phyloP scores from a whole-genome alignment of 257 asterid species.

The Scutellaria galericulata region DNA sequence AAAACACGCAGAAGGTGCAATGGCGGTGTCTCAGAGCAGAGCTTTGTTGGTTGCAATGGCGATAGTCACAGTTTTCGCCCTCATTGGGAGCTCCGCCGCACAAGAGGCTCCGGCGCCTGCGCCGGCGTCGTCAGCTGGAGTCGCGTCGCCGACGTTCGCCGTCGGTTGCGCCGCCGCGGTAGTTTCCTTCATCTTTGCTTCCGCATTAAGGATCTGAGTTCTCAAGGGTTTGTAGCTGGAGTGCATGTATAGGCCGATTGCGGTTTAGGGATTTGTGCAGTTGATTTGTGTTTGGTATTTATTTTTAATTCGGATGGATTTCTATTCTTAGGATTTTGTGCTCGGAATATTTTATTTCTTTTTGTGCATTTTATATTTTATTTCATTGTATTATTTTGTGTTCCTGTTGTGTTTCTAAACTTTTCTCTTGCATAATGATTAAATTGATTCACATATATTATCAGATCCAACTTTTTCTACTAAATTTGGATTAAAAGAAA shows the following conservation, averaged over 20 bases:
- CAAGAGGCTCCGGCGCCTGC: slow-evolving; percentile 50
- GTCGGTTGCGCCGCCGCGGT: slow-evolving; percentile 45
- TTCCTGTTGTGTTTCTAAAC: no score
- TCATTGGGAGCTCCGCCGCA: slow-evolving; percentile 49
- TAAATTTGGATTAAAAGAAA: no score
- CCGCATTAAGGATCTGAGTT: slow-evolving; percentile 52
- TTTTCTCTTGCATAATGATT: not conserved
- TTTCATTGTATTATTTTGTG: not conserved
- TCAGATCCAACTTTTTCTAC: not conserved
- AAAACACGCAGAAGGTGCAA: slow-evolving; percentile 23
- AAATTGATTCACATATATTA: no score
- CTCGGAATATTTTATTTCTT: not conserved
- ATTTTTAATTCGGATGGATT: not conserved
- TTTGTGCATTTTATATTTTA: slow-evolving; percentile 19
- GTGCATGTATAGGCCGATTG: slow-evolving; percentile 31
- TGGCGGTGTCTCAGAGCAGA: slow-evolving; percentile 45
- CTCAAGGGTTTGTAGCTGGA: not conserved
- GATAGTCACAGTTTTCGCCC: slow-evolving; percentile 36
- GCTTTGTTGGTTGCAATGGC: slow-evolving; percentile 40
- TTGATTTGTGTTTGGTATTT: slow-evolving; percentile 28
- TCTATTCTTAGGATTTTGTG: not conserved
- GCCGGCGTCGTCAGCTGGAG: slow-evolving; percentile 51
- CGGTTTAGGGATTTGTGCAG: slow-evolving; percentile 29
- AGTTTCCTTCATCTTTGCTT: slow-evolving; percentile 46
- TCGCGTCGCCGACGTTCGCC: slow-evolving; percentile 46